Evolutionary conservation across 169 alveolate genomes (phyloP).

Genomic region (Condylostoma magnum): DNA sequence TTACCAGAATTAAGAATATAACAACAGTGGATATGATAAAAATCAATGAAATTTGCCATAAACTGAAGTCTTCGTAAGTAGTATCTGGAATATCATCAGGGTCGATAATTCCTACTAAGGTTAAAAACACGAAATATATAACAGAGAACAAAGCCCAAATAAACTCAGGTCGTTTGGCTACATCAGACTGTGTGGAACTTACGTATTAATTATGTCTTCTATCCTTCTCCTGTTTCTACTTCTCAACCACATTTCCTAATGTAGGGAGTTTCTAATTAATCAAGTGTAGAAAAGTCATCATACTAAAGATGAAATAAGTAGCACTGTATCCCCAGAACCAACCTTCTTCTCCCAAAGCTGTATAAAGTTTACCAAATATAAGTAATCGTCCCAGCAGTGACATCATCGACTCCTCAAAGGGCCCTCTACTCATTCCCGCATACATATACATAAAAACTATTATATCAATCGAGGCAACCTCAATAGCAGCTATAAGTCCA

Average conservation of each 20-base stretch:
- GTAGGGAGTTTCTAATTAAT: background rate
- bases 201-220: background rate
- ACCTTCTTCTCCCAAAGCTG: background rate
- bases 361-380: too few relatives aligned
- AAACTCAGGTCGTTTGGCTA: background rate
- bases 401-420: background rate
- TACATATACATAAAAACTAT: background rate
- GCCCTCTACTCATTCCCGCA: background rate
- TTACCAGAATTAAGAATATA: background rate
- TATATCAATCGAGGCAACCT: background rate
- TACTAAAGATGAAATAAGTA: background rate
- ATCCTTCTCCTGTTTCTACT: background rate
- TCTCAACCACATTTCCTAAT: background rate
- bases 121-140: background rate
- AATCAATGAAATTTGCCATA: background rate
- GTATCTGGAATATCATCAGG: background rate
- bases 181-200: background rate
- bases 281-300: background rate
- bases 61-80: background rate
- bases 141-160: background rate
- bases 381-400: background rate
- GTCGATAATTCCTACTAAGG: background rate
- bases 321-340: constrained; percentile 19
- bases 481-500: background rate
- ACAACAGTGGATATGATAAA: background rate